Conservation (phyloP, 306 rosid species). For the Cucurbita argyrosperma region DNA sequence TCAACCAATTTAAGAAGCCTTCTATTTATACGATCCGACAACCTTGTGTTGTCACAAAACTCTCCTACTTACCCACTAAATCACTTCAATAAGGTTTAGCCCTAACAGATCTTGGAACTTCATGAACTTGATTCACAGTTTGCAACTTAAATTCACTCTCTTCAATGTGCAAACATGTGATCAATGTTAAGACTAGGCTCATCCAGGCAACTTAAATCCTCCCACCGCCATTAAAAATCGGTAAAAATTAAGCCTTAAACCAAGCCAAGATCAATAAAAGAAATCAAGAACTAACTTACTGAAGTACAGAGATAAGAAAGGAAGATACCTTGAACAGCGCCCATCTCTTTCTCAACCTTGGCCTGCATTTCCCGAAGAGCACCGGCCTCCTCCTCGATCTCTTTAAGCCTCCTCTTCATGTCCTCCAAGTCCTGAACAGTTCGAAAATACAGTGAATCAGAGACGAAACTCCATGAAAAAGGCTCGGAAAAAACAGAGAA, state of each 20-base stretch:
- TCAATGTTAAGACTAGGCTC: background rate
- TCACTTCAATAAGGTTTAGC: background rate
- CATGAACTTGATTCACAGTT: background rate
- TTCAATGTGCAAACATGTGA: background rate
- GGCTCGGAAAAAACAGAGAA: background rate
- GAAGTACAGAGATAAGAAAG: background rate
- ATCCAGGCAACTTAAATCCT: background rate
- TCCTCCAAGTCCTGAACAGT: constrained; percentile 76
- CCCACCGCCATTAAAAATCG: background rate
- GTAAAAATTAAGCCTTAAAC: background rate
- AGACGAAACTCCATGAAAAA: background rate
- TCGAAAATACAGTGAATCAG: background rate
- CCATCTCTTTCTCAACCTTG: constrained; percentile 99
- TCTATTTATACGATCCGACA: background rate
- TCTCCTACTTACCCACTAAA: background rate
- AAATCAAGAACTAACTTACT: background rate
- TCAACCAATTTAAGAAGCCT: background rate
- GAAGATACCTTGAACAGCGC: constrained; percentile 66
- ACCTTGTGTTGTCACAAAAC: background rate
- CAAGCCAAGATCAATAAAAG: background rate
- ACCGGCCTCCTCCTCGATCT: constrained; percentile 92
- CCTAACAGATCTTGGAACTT: background rate
- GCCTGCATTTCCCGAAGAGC: constrained; percentile 99
- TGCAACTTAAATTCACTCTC: background rate
- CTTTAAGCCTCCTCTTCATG: constrained; percentile 95